Evolutionary conservation across 805 yeast species (phyloP), one percentile per base, ranked within the genome.

Genomic region (Wickerhamiella domercqiae): DNA sequence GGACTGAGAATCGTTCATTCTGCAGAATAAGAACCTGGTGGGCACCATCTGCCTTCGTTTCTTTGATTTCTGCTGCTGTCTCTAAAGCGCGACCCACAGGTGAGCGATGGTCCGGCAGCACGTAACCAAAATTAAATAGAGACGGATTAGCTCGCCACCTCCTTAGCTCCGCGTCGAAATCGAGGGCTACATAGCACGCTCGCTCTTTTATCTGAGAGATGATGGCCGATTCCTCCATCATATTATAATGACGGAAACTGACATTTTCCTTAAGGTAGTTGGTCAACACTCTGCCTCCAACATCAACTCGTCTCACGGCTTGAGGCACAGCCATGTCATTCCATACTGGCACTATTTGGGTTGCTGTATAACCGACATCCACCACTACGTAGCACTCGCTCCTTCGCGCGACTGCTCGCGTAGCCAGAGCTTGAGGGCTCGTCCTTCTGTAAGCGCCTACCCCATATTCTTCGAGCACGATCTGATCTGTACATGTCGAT

Each of bases 391-490:
- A 74, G 46, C 78, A 84, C 50, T 83, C 90, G 11, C 11, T 9
- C 16, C 33, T 18, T n/a, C 13, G 19, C 2, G 39, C 26, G 19
- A 5, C 2, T 2, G 4, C 22, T 3, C 9, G 34, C 2, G 53
- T 39, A 6, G 44, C 48, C 1, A 39, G 36, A 2, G 42, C 30
- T 21, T 20, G 47, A 32, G 33, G 43, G 0, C 79, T 71, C 17
- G 80, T 70, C 41, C 93, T 65, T 45, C 75, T 78, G 41, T 80
- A 68, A 22, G 73, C 68, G 11, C 66, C 66, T 51, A 90, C 79
- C 3, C 82, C 93, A 52, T 77, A 90, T 52, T 90, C 97, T 56
- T 90, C 99, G 60, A 93, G 87, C 0, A 90, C 69, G 0, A 90
- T 78, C 58, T 84, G 94, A 54, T 90, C 97, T 13, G 82, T 78